These are phyloP conservation scores for Trametes punicea DNA, from an alignment of 768 basidiomycete species.

Conservation along the genomic window DNA sequence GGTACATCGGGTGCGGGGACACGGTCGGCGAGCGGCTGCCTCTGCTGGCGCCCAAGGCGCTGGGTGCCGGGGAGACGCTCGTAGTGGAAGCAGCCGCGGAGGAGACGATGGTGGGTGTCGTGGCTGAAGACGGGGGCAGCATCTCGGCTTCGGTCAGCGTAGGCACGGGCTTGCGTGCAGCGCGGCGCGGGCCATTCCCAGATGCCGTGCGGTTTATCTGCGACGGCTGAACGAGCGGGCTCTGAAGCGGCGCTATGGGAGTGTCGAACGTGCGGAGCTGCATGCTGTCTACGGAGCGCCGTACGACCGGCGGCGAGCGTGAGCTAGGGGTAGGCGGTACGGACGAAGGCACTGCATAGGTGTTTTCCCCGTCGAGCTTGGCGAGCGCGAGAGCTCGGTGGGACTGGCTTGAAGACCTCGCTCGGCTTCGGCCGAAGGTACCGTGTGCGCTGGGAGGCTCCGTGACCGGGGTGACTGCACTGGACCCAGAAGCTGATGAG, in stretches of 20 bases:
- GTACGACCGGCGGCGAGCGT: conserved; percentile 1
- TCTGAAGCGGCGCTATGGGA: background rate
- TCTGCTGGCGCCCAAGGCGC: too few species aligned
- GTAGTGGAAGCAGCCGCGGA: background rate
- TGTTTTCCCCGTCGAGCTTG: conserved; percentile 11
- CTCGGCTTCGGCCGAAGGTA: conserved; percentile 3
- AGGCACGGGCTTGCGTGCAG: conserved; percentile 25
- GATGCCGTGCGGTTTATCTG: conserved; percentile 18
- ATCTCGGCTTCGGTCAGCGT: conserved; percentile 13
- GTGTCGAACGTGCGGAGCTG: conserved; percentile 9
- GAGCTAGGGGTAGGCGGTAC: conserved; percentile 6
- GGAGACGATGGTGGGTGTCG: background rate
- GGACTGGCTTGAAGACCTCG: conserved; percentile 9
- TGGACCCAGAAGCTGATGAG: conserved; percentile 3
- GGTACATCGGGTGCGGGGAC: conserved; percentile 9
- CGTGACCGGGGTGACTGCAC: background rate
- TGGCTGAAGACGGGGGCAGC: background rate
- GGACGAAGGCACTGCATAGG: background rate
- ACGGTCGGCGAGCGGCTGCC: background rate
- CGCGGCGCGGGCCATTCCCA: conserved; percentile 11
- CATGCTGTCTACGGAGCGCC: conserved; percentile 13
- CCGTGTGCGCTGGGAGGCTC: conserved; percentile 7
- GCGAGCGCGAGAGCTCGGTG: conserved; percentile 19
- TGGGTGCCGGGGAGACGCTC: background rate
- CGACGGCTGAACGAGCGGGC: background rate